phyloP scores from a whole-genome alignment of 2,329 filamentous ascomycete species.

The Colletotrichum camelliae region DNA sequence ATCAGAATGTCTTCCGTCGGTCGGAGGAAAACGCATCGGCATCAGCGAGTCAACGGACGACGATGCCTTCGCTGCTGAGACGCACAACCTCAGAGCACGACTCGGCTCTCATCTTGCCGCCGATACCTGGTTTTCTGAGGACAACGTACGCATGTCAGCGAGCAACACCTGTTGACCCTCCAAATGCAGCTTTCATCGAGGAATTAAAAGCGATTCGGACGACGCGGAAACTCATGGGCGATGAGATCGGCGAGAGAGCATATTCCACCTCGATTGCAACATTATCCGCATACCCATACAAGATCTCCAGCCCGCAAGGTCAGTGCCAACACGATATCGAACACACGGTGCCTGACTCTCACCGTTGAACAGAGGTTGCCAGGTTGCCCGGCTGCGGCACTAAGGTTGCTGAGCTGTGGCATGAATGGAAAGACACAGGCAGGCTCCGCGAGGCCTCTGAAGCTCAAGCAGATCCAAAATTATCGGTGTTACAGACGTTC shows the following conservation, averaged over 20 bases:
- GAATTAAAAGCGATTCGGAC: slow-evolving; percentile 77
- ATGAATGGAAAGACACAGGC: slow-evolving; percentile 72
- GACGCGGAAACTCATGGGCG: slow-evolving; percentile 72
- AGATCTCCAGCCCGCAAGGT: slow-evolving; percentile 47
- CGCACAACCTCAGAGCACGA: slow-evolving; percentile 84
- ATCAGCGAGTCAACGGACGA: not conserved
- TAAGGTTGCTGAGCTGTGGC: slow-evolving; percentile 80
- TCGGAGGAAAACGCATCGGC: not conserved
- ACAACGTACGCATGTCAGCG: slow-evolving; percentile 82
- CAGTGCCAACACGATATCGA: slow-evolving; percentile 19
- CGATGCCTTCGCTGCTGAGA: slow-evolving; percentile 55
- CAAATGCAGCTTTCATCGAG: slow-evolving; percentile 78
- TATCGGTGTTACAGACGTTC: slow-evolving; percentile 72
- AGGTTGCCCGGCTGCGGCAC: slow-evolving; percentile 79
- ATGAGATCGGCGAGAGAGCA: slow-evolving; percentile 81
- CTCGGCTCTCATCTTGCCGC: slow-evolving; percentile 58
- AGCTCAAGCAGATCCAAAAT: slow-evolving; percentile 66
- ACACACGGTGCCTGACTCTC: not conserved
- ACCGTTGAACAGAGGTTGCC: slow-evolving; percentile 45
- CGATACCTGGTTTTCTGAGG: slow-evolving; percentile 56
- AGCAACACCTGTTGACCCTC: slow-evolving; percentile 70
- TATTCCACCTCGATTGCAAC: slow-evolving; percentile 89
- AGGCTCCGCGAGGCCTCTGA: slow-evolving; percentile 67
- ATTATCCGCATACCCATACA: slow-evolving; percentile 78
- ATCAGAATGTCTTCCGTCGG: not conserved